A percentile compares a stretch with the other conserved stretches of the same genome.
phyloP scores from a whole-genome alignment of 2,329 filamentous ascomycete genomes.

The Bipolaris cookei region DNA sequence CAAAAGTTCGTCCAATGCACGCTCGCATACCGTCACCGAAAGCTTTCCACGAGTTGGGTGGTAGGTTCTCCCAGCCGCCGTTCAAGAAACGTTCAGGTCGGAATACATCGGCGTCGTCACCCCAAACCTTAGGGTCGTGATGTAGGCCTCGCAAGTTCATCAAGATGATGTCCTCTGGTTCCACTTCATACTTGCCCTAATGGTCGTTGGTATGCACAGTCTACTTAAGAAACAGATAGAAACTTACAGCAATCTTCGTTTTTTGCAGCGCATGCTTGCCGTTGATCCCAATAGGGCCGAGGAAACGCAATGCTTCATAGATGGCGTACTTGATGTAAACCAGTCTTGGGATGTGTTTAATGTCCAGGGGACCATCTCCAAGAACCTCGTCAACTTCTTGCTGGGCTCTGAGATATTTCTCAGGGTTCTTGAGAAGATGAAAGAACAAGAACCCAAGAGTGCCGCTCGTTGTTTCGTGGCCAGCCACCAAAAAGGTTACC shows the following conservation, averaged over 20 bases:
- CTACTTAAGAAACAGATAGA: no score
- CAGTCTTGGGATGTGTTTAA: constrained; percentile 3
- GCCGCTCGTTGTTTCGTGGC: constrained; percentile 14
- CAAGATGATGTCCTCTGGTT: constrained; percentile 8
- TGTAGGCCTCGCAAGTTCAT: constrained; percentile 13
- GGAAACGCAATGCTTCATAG: constrained; percentile 12
- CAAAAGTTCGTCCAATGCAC: constrained; percentile 76
- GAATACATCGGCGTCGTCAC: constrained; percentile 13
- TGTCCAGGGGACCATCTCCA: constrained; percentile 7
- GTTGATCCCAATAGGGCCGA: constrained; percentile 9
- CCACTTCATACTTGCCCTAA: constrained; percentile 10
- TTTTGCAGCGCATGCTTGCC: constrained; percentile 8
- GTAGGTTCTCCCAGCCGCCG: constrained; percentile 14
- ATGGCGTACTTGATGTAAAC: constrained; percentile 12
- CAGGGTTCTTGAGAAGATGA: constrained; percentile 11
- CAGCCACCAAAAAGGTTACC: constrained; percentile 15
- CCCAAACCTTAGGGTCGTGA: constrained; percentile 13
- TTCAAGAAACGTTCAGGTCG: constrained; percentile 13
- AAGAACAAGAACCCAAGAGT: constrained; percentile 12
- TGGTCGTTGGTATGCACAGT: not conserved
- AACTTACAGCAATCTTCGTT: constrained; percentile 13
- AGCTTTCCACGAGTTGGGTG: constrained; percentile 51
- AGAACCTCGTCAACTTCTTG: constrained; percentile 14
- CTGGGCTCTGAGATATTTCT: constrained; percentile 11
- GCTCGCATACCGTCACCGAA: constrained; percentile 75